Evolutionary conservation across 768 basidiomycete species (phyloP).

Genomic region (Pleurotus tuoliensis): DNA sequence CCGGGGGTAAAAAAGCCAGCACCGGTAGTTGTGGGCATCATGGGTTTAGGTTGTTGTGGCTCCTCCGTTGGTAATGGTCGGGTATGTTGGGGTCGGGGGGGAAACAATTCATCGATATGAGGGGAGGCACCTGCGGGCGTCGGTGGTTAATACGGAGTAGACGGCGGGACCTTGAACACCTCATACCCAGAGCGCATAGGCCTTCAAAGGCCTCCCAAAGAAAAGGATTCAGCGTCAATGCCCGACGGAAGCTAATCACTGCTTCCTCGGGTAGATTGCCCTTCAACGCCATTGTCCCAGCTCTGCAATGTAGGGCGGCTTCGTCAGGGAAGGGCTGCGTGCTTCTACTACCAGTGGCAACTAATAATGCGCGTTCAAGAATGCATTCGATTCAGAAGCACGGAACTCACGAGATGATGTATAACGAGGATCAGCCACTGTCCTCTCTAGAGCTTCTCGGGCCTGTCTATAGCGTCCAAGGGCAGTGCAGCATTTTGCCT

Average conservation of each 20-base stretch:
- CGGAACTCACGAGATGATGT: slow-evolving; percentile 52
- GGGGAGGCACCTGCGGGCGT: slow-evolving; percentile 54
- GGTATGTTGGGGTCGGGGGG: slow-evolving; percentile 53
- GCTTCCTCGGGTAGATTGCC: slow-evolving; percentile 78
- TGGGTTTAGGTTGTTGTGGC: slow-evolving; percentile 31
- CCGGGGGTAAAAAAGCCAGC: slow-evolving; percentile 79
- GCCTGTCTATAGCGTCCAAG: slow-evolving; percentile 79
- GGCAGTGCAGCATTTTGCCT: slow-evolving; percentile 67
- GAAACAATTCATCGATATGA: slow-evolving; percentile 70
- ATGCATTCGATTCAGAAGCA: not conserved
- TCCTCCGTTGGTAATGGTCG: slow-evolving; percentile 55
- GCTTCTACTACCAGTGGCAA: slow-evolving; percentile 48
- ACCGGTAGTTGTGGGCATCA: slow-evolving; percentile 54
- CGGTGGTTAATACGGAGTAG: slow-evolving; percentile 14
- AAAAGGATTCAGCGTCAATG: slow-evolving; percentile 70
- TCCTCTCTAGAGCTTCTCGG: slow-evolving; percentile 63
- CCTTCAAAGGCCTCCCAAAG: slow-evolving; percentile 94
- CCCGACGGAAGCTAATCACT: slow-evolving; percentile 63
- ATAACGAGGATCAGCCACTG: slow-evolving; percentile 49
- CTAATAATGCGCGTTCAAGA: slow-evolving; percentile 26
- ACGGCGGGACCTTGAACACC: slow-evolving; percentile 17
- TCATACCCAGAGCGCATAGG: slow-evolving; percentile 68
- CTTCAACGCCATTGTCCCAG: slow-evolving; percentile 73
- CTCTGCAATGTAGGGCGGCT: slow-evolving; percentile 70
- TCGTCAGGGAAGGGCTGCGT: slow-evolving; percentile 66